Percentiles rank a stretch among this genome's conserved stretches.
Conservation (phyloP, 345 rosid species). For the Eucalyptus microcorys region DNA sequence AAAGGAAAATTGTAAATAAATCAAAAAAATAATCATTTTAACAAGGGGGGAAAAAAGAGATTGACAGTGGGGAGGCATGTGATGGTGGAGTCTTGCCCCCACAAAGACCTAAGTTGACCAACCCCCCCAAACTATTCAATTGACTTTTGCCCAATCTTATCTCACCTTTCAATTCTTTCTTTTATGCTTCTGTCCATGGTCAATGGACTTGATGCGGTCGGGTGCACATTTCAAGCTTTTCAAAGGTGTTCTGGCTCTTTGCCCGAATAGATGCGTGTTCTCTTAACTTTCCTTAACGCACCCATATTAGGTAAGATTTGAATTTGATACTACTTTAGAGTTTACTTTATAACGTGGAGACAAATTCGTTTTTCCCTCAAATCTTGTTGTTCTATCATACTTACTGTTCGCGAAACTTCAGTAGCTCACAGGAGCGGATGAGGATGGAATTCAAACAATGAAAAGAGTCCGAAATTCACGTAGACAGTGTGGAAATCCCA, state of each 20-base stretch:
- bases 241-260: neutral
- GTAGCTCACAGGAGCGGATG: neutral
- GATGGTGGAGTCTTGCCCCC: neutral
- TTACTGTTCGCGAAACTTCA: neutral
- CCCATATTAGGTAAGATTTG: neutral
- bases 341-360: neutral
- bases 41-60: neutral
- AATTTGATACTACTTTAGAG: neutral
- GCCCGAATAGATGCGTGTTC: neutral
- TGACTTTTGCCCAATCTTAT: neutral
- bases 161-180: neutral
- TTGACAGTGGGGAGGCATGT: neutral
- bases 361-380: neutral
- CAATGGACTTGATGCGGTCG: neutral
- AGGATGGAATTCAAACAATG: neutral
- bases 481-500: neutral
- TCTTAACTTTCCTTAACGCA: rapidly evolving
- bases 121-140: neutral
- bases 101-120: neutral
- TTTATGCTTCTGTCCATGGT: neutral
- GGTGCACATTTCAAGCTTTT: neutral
- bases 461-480: neutral
- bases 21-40: neutral
- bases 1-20: neutral
- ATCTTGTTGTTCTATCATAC: neutral